Percentiles rank a stretch among this genome's conserved stretches.
Conservation (phyloP, 495 filamentous ascomycete species). For the Trichoderma orchidacearum region DNA sequence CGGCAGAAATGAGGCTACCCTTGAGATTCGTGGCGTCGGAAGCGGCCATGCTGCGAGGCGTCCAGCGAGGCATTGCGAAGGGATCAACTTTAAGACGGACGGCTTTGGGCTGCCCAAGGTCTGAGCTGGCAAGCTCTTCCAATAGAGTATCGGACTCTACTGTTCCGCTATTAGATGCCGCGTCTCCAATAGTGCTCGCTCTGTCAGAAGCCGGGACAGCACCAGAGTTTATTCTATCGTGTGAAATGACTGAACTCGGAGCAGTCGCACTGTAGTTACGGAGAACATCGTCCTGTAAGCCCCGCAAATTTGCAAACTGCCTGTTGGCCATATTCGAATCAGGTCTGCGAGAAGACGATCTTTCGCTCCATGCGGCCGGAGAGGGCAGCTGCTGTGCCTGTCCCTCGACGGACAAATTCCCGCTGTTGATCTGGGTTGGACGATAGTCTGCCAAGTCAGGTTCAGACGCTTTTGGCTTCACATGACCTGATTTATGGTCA, state of each 20-base stretch:
- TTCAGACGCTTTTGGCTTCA: constrained; percentile 11
- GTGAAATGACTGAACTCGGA: neutral
- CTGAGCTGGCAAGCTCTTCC: constrained; percentile 14
- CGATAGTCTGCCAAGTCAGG: neutral
- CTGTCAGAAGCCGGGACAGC: constrained; percentile 6
- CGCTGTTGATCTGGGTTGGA: neutral
- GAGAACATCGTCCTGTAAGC: constrained; percentile 5
- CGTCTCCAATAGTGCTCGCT: constrained; percentile 2
- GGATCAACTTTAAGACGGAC: constrained; percentile 19
- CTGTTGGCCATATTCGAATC: neutral
- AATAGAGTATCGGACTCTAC: constrained; percentile 15
- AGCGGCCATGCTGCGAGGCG: constrained; percentile 18
- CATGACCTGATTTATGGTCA: constrained; percentile 8
- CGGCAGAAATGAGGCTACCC: constrained; percentile 16
- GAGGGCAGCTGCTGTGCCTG: constrained; percentile 7
- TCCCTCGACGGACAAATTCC: neutral
- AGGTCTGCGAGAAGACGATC: neutral
- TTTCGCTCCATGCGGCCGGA: neutral
- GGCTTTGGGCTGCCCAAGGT: constrained; percentile 14
- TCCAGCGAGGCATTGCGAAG: constrained; percentile 21
- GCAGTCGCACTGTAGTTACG: neutral
- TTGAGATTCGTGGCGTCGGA: constrained; percentile 18
- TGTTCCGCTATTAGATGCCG: constrained; percentile 6
- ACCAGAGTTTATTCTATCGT: constrained; percentile 5
- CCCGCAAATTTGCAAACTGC: constrained; percentile 4